Percentiles rank a stretch among this genome's conserved stretches.
Evolutionary conservation across 1,139 yeast genomes (phyloP).

Genomic region (Martiniozyma asiatica): DNA sequence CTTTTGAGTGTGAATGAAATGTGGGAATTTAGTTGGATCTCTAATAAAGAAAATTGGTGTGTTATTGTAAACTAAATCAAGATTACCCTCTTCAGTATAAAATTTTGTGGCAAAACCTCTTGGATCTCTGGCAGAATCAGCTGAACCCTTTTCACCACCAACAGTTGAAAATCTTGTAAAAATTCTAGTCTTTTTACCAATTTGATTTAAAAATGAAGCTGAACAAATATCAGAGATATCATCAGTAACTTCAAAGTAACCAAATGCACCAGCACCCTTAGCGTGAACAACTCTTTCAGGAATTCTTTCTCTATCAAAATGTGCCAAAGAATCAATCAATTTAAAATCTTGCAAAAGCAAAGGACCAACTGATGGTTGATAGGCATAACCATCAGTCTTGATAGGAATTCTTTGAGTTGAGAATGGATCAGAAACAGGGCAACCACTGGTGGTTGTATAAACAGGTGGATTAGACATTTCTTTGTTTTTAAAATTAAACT

Average conservation of each 20-base stretch:
- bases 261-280: slow-evolving; percentile 81
- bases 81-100: slow-evolving; percentile 79
- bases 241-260: slow-evolving; percentile 71
- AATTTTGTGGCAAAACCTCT: slow-evolving; percentile 78
- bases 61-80: slow-evolving; percentile 83
- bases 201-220: slow-evolving; percentile 57
- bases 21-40: slow-evolving; percentile 81
- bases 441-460: slow-evolving; percentile 25
- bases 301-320: slow-evolving; percentile 77
- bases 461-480: slow-evolving; percentile 24
- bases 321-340: slow-evolving; percentile 66
- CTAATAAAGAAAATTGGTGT: slow-evolving; percentile 81
- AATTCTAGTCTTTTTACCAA: slow-evolving; percentile 66
- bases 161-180: slow-evolving; percentile 80
- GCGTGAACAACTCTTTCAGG: slow-evolving; percentile 91
- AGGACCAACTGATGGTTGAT: slow-evolving; percentile 48
- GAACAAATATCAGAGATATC: slow-evolving; percentile 64
- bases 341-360: slow-evolving; percentile 68
- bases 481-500: too few species aligned
- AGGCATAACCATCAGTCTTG: slow-evolving; percentile 15
- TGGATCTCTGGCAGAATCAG: slow-evolving; percentile 85
- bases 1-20: slow-evolving; percentile 83
- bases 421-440: slow-evolving; percentile 24
- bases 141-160: slow-evolving; percentile 77
- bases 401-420: slow-evolving; percentile 24